phyloP scores from a whole-genome alignment of 805 yeast genomes.

The Wickerhamiella azyma region DNA sequence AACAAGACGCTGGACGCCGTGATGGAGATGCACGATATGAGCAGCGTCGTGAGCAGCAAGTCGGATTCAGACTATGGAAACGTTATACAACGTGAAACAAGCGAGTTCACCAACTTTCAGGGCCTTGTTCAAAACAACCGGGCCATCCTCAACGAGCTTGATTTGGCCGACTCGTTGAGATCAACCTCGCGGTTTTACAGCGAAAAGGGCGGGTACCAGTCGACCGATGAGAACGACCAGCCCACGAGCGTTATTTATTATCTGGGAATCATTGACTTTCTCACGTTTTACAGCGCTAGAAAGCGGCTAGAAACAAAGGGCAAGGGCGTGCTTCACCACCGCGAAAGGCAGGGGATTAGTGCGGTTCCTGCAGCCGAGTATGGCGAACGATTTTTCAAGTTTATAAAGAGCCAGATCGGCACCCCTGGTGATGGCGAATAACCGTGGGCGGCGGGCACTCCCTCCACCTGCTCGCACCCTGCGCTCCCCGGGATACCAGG shows the following conservation, averaged over 20 bases:
- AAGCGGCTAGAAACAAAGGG: conserved; percentile 78
- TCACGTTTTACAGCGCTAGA: conserved; percentile 45
- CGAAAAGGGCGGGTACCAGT: conserved; percentile 77
- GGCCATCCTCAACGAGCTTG: conserved; percentile 23
- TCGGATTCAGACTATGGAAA: conserved; percentile 7
- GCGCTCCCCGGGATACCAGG: no score
- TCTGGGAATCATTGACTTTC: conserved; percentile 85
- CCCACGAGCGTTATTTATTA: conserved; percentile 64
- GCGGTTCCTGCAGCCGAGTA: conserved; percentile 87
- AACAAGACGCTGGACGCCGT: conserved; percentile 27
- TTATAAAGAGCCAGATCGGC: conserved; percentile 30
- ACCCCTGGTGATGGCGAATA: neutral
- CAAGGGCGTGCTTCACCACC: conserved; percentile 49
- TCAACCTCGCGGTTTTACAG: conserved; percentile 46
- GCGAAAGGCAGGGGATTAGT: conserved; percentile 52
- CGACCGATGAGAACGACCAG: conserved; percentile 49
- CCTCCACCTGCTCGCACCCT: no score
- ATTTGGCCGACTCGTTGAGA: conserved; percentile 21
- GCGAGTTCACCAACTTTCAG: conserved; percentile 24
- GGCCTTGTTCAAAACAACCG: conserved; percentile 23
- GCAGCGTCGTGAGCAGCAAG: conserved; percentile 1
- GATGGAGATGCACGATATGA: conserved; percentile 15
- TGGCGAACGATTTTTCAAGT: conserved; percentile 69
- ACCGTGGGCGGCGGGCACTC: neutral
- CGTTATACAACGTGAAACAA: conserved; percentile 10